Base-by-base conservation (phyloP, 2,329 filamentous ascomycete species). In the Ascochyta viciae-villosae region DNA sequence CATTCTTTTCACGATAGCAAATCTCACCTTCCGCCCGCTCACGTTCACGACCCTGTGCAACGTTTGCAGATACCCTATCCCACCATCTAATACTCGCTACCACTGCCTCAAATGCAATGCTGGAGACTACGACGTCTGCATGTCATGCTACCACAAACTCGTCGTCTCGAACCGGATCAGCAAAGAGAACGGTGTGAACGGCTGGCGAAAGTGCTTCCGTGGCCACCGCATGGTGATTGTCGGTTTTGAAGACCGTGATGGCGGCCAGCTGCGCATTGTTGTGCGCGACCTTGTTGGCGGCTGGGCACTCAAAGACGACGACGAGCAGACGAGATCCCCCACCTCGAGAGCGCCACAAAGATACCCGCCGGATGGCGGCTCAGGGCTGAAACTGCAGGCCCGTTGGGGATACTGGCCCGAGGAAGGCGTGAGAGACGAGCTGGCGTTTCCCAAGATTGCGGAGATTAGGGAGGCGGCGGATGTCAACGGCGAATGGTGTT, bases 81-180 rank as follows among this genome's bases (percentile, higher is more conserved):
- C 87, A 3, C 87, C 91, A 0, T 84, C 82, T 0, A 82, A 87
- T 47, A 85, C 84, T 6, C 85, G 92, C 13, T 92, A 89, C 64
- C 94, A 97, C 76, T 98, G 94, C 76, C 88, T 87, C 44, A 79
- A 82, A 47, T 96, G 92, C 74, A 86, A 85, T 47, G 80, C 84
- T 27, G 92, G 92, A n/a, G 90, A 96, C 73, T 96, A 95, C 74
- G 91, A 97, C 65, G 85, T 96, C 43, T 97, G 93, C 77, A 82
- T 82, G 16, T 80, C 83, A 4, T 97, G 93, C 80, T 97, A 97
- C 74, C 78, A 83, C 45, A 84, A 83, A 42, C 81, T 93, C 7
- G 83, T 90, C 1, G 76, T 81, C 2, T 82, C 83, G 0, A 83
- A 85, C 8, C 86, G 85, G 41, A 87, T 97, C 59, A 87, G 85